Conservation (phyloP, 2,329 filamentous ascomycete species). For the Fusarium hainanense region DNA sequence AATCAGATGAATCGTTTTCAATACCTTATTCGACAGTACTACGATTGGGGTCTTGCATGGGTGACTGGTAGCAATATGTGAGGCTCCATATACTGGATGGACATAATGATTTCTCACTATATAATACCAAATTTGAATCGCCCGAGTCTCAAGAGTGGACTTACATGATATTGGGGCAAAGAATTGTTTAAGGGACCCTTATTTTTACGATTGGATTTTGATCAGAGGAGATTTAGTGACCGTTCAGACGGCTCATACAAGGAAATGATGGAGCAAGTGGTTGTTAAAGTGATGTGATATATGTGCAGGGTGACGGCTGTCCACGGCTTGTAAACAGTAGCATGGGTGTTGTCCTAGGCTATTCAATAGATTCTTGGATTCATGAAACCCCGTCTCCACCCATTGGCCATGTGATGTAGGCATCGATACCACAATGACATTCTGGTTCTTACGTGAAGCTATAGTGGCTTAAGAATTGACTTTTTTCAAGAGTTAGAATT, state of each 20-base stretch:
- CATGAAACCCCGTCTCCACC: background rate
- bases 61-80: slow-evolving; percentile 9
- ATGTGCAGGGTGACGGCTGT: background rate
- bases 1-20: slow-evolving; percentile 61
- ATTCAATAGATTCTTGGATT: background rate
- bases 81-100: background rate
- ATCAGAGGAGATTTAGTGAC: background rate
- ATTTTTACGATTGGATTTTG: background rate
- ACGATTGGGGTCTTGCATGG: slow-evolving; percentile 10
- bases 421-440: background rate
- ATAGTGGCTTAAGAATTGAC: background rate
- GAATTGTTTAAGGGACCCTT: background rate
- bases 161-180: background rate
- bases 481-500: background rate
- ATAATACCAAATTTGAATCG: background rate
- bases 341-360: background rate
- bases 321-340: background rate
- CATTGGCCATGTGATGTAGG: background rate
- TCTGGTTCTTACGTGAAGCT: background rate
- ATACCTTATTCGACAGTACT: slow-evolving; percentile 48
- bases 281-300: background rate
- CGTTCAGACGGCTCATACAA: background rate
- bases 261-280: background rate
- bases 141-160: background rate
- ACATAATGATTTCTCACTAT: background rate